Base-by-base conservation (phyloP, 805 yeast genomes). In the Candida silvatica region DNA sequence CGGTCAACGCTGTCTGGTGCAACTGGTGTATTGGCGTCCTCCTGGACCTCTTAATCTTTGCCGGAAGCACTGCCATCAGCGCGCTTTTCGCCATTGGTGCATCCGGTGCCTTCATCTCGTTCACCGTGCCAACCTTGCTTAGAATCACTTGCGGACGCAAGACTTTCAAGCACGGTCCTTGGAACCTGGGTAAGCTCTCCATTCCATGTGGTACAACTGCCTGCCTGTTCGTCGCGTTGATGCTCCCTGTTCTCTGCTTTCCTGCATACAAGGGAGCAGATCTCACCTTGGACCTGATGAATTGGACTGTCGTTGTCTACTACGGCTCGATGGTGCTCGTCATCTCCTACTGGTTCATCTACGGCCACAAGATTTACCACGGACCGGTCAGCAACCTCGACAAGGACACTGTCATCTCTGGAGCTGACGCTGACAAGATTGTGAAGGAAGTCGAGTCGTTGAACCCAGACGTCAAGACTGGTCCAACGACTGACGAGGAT, bases 61-160 rank as follows among this genome's bases (percentile, higher is more conserved):
- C 81, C 27, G 76, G 72, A 38, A n/a, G 24, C 12, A 64, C 69
- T 16, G 80, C 85, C 32, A 74, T 78, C 44, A 77, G 70, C 20
- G 86, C 86, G 29, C 76, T 77, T 40, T 79, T 79, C 59, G 75
- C 83, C 2, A 81, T 79, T 32, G 83, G 84, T 34, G 85, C 83
- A 30, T 77, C 78, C 47, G 71, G 80, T 11, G 73, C 80, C 1
- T 77, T 77, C 47, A 66, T 78, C 38, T 77, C 85, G 3, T 79
- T 78, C 56, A 66, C 73, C n/a, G 60, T 74, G 45, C 86, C 86
- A 9, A 72, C 77, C 15, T 47, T 73, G 6, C 64, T 78, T 38
- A 71, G 75, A 49, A 69, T 74, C 46, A 69, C 80, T 4, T 71
- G 68, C 46, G 68, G 77, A 3, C 56, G 70, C 37, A 58, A 66